Evolutionary conservation across 129 eudicot genomes (phyloP), one percentile per base, ranked within the genome.

Genomic region (Oenanthe sinensis): DNA sequence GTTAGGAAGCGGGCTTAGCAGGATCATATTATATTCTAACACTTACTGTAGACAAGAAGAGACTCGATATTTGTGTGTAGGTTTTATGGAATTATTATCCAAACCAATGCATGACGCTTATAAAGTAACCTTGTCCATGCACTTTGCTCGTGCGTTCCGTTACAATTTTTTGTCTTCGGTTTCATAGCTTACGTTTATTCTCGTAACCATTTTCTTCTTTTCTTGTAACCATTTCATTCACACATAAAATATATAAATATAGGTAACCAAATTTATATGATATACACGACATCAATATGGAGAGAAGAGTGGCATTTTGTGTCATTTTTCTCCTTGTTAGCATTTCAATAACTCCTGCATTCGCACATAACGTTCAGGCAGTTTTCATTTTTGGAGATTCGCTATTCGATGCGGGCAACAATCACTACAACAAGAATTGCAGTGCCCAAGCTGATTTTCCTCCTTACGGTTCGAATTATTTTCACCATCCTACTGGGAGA

Each of bases 401-500:
- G 0, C 54, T 85, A 7, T 82, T 85, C 28, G 88, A 85, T 16
- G 88, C 88, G 0, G 88, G 88, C 3, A 85, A 85, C 52, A 85
- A 85, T 71, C 88, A 82, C 33, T 85, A 49, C 84, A 82, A 78
- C 70, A 60, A 12, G 28, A 82, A 79, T 48, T 85, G 88, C 82
- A 70, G 67, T 8, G 86, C 82, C 8, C 88, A 85, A 79, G 88
- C 88, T 36, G 86, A 85, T 82, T 85, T 82, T 74, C 86, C 85
- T 1, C 88, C 88, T 33, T 82, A 85, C 19, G 88, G 88, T 3
- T 85, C 86, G 1, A 22, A 36, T 36, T 85, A 82, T 76, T 85
- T 85, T 48, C 81, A 79, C 81, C 88, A 46, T 72, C 85, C 88
- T 40, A 85, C 88, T 36, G 88, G 88, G 67, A 85, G 88, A 33